These are phyloP conservation scores for Botrytis hyacinthi DNA, from an alignment of 2,329 filamentous ascomycete genomes.

Conservation along the genomic window DNA sequence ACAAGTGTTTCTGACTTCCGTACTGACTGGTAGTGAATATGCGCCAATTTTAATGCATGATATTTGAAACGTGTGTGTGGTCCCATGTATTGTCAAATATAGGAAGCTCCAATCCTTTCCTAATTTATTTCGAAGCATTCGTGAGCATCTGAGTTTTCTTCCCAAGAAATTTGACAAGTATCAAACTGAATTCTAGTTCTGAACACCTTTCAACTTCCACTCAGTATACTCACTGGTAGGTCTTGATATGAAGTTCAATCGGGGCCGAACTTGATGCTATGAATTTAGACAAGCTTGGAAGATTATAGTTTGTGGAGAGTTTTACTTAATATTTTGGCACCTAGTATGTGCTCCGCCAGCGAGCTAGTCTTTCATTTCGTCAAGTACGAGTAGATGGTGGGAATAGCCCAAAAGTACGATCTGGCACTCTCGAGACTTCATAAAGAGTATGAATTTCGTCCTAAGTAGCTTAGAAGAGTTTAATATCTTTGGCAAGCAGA, in stretches of 20 bases:
- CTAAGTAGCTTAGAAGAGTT: not conserved
- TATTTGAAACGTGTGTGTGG: not conserved
- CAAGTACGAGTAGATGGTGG: rapidly evolving
- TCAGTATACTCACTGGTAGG: not conserved
- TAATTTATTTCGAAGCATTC: too few relatives aligned
- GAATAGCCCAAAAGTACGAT: not conserved
- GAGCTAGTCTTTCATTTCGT: not conserved
- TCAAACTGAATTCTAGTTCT: not conserved
- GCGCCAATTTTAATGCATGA: not conserved
- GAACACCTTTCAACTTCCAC: too few relatives aligned
- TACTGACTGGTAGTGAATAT: not conserved
- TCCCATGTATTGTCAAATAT: too few relatives aligned
- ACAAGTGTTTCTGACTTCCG: not conserved
- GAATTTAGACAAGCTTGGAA: not conserved
- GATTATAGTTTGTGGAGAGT: not conserved
- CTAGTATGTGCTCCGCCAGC: not conserved
- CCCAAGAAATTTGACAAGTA: not conserved
- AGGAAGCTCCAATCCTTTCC: too few relatives aligned
- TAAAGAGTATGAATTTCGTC: not conserved
- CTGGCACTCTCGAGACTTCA: not conserved
- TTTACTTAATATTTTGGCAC: not conserved
- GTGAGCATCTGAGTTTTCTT: not conserved
- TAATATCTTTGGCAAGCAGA: not conserved
- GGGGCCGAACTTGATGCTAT: too few relatives aligned
- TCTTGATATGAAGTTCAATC: not conserved